A percentile compares a stretch with the other conserved stretches of the same genome.
phyloP scores from a whole-genome alignment of 192 early-diverging fungal genomes.

The Coemansia sp. region DNA sequence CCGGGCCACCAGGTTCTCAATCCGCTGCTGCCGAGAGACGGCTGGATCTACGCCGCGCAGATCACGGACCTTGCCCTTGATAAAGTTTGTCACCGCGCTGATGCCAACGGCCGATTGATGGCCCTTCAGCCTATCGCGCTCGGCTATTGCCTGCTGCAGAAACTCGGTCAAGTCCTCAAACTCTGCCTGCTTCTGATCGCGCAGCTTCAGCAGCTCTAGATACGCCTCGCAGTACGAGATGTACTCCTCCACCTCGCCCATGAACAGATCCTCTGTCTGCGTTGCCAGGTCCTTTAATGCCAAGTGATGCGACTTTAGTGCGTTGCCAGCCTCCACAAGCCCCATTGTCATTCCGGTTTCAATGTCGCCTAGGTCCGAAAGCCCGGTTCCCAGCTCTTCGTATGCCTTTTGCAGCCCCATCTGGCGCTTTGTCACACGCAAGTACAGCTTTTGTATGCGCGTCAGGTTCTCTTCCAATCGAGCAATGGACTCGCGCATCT shows the following conservation, averaged over 20 bases:
- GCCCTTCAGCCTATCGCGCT: slow-evolving; percentile 72
- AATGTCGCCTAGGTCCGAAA: slow-evolving; percentile 76
- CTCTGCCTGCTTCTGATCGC: slow-evolving; percentile 97
- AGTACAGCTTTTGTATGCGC: slow-evolving; percentile 83
- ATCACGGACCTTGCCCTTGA: slow-evolving; percentile 88
- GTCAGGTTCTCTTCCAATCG: slow-evolving; percentile 87
- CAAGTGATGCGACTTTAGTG: slow-evolving; percentile 67
- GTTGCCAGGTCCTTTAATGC: slow-evolving; percentile 70
- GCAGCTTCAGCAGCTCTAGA: slow-evolving; percentile 70
- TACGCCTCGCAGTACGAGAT: slow-evolving; percentile 59
- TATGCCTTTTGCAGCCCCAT: slow-evolving; percentile 79
- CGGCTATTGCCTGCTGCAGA: slow-evolving; percentile 68
- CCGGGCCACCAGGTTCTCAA: slow-evolving; percentile 71
- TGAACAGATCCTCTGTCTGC: slow-evolving; percentile 59
- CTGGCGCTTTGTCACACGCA: slow-evolving; percentile 75
- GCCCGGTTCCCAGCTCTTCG: slow-evolving; percentile 74
- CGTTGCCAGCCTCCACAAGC: slow-evolving; percentile 75
- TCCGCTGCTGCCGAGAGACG: slow-evolving; percentile 74
- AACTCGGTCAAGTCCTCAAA: slow-evolving; percentile 85
- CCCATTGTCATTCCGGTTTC: slow-evolving; percentile 84
- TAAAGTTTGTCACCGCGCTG: slow-evolving; percentile 68
- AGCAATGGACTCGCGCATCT: slow-evolving; percentile 77
- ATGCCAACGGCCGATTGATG: slow-evolving; percentile 63
- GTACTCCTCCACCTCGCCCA: slow-evolving; percentile 85
- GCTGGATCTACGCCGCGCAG: slow-evolving; percentile 87